Base-by-base conservation (phyloP, 2,329 filamentous ascomycete species). In the Leptographium lundbergii region DNA sequence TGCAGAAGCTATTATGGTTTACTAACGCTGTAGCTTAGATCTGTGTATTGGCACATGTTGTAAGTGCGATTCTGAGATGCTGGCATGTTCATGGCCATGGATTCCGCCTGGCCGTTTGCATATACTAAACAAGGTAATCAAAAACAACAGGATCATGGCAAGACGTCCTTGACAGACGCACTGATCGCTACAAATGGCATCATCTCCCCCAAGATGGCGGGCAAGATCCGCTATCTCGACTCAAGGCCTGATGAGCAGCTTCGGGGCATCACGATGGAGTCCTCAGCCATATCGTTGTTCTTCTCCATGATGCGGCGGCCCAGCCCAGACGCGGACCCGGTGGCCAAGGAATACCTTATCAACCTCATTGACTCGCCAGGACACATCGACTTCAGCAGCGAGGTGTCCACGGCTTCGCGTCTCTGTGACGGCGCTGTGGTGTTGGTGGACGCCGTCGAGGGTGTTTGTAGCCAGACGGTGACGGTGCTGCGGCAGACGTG, bases 231-330 rank as follows among this genome's bases (percentile, higher is more conserved):
- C 65, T 99, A 97, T 69, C 84, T 99, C 61, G 94, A 99, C 74
- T 97, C 94, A 25, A 81, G 94, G 51, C 92, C 92, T 1, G 94
- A 99, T 73, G 94, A 99, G 72, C 94, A 99, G 74, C 81, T 89
- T 19, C 87, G 94, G 64, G 94, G 94, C 59, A 99, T 99, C 69
- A 99, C 94, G n/a, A 99, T 99, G 94, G 94, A 99, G 72, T 97
- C 94, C 0, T 97, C 92, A 6, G 94, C 94, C 62, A 99, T 99
- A 64, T 97, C 94, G 0, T 78, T 99, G 39, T 95, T 88, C 73
- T 99, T 99, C 71, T 95, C 91, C 42, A 89, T 97, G 81, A 76
- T 95, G 58, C 82, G 91, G 65, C 83, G 89, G 65, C 76, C 82
- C 45, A 77, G 81, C 1, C 85, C 87, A 2, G 85, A 90, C 19